These are phyloP conservation scores for Tuber aestivum DNA, from an alignment of 495 filamentous ascomycete genomes.

Conservation along the genomic window DNA sequence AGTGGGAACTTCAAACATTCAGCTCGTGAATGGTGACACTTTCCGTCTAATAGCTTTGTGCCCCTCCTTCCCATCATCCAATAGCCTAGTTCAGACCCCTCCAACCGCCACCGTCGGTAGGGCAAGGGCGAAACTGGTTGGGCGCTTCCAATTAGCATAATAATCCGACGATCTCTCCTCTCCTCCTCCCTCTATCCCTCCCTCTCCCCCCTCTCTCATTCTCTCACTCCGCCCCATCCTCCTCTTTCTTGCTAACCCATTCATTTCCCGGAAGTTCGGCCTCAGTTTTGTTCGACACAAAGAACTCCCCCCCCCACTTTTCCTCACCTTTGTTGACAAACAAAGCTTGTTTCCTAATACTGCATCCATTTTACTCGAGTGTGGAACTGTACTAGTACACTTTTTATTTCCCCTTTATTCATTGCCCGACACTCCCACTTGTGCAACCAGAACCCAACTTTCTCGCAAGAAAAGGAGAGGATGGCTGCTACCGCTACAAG, in stretches of 20 bases:
- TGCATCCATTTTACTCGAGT: neutral
- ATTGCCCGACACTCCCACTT: constrained; percentile 7
- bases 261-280: neutral
- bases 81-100: constrained; percentile 3
- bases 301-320: neutral
- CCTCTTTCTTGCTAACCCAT: constrained; percentile 12
- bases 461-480: neutral
- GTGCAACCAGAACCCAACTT: neutral
- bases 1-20: neutral
- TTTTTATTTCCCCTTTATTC: constrained; percentile 27
- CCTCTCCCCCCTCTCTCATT: neutral
- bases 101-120: constrained; percentile 24
- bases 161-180: neutral
- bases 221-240: too few species aligned
- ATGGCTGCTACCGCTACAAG: constrained; percentile 27
- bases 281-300: neutral
- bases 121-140: constrained; percentile 11
- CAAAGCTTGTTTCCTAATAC: neutral
- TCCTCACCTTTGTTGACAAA: neutral
- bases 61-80: constrained; percentile 23
- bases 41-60: neutral
- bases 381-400: constrained; percentile 9
- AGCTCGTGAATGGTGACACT: neutral
- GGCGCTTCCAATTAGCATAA: neutral
- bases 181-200: neutral